A percentile compares a stretch with the other conserved stretches of the same genome.
phyloP scores from a whole-genome alignment of 2,329 filamentous ascomycete species.

The Knufia petricola region DNA sequence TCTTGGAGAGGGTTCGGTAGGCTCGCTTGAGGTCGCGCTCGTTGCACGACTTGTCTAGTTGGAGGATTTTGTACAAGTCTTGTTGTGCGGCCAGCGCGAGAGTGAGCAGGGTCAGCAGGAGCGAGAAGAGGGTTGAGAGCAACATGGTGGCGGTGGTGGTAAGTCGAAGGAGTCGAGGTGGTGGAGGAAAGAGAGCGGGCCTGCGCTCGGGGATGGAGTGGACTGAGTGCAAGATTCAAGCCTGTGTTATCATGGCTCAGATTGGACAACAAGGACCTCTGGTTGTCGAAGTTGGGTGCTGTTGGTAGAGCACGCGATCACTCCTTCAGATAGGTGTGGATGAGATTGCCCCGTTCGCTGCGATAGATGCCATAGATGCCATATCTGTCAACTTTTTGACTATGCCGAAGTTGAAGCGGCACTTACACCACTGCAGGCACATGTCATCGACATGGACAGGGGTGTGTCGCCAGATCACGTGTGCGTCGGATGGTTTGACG shows the following conservation, averaged over 20 bases:
- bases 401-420: conserved; percentile 1
- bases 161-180: not conserved
- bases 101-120: conserved; percentile 16
- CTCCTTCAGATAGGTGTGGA: not conserved
- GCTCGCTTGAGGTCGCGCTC: conserved; percentile 89
- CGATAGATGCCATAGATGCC: no score
- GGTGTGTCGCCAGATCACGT: no score
- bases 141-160: not conserved
- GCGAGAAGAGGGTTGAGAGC: conserved; percentile 15
- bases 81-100: conserved; percentile 24
- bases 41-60: conserved; percentile 65
- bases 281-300: not conserved
- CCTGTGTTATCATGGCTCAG: not conserved
- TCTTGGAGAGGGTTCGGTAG: conserved; percentile 85
- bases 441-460: no score
- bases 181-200: not conserved
- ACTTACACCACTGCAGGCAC: not conserved
- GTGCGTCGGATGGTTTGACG: no score
- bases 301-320: not conserved
- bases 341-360: no score
- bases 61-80: conserved; percentile 60
- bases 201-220: not conserved
- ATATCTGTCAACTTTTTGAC: conserved; percentile 3
- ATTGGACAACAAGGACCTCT: not conserved
- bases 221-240: not conserved